Evolutionary conservation across 1,284 basidiomycete species (phyloP).

Genomic region (Porogramme epimiltina): DNA sequence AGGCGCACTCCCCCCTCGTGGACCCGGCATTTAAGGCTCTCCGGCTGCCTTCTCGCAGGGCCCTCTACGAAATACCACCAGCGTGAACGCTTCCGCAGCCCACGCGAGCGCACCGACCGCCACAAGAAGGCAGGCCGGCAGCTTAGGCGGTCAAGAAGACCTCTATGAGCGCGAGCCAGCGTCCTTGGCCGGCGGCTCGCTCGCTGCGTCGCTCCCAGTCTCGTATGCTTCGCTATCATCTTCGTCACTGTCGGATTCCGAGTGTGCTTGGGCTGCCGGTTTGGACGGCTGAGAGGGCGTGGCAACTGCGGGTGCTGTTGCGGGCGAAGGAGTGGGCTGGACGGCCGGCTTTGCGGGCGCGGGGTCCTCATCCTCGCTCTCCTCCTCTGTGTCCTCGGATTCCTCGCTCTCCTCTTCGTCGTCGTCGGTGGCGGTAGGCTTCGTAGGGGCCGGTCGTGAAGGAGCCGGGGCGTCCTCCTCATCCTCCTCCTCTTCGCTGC

Average conservation of each 20-base stretch:
- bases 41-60: too few relatives aligned
- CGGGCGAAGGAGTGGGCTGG: background rate
- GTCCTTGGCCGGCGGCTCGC: constrained; percentile 6
- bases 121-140: too few relatives aligned
- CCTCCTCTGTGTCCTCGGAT: constrained; percentile 30
- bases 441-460: too few relatives aligned
- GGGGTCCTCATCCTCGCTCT: constrained; percentile 33
- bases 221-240: constrained; percentile 14
- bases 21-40: too few relatives aligned
- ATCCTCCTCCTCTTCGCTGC: constrained; percentile 39
- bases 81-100: too few relatives aligned
- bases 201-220: background rate
- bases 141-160: too few relatives aligned
- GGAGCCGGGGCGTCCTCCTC: constrained; percentile 20
- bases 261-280: constrained; percentile 23
- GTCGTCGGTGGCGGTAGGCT: constrained; percentile 7
- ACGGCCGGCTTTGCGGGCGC: background rate
- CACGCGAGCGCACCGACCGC: too few relatives aligned
- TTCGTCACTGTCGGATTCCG: constrained; percentile 25
- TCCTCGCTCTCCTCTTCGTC: constrained; percentile 17
- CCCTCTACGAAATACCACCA: too few relatives aligned
- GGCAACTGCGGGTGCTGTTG: constrained; percentile 22
- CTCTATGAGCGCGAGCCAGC: background rate
- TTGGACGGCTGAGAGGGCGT: constrained; percentile 14
- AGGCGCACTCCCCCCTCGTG: too few relatives aligned